Evolutionary conservation across 2,329 filamentous ascomycete species (phyloP), one percentile per base, ranked within the genome.

Genomic region (Neocatenulostroma microsporum): DNA sequence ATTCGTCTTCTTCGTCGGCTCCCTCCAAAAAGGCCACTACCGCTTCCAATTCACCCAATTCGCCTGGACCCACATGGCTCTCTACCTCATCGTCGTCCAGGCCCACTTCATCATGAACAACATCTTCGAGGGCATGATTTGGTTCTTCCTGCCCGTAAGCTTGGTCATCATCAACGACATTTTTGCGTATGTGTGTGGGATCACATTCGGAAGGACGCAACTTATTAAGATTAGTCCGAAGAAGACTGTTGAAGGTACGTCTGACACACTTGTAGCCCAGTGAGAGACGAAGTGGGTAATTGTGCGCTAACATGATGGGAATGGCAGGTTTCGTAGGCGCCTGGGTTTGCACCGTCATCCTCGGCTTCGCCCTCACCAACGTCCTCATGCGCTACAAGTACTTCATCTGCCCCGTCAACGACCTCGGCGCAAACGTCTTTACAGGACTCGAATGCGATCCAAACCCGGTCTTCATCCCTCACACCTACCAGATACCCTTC

Each of bases 41-140:
- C 85, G 82, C 62, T 96, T 98, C 67, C 91, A 98, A 64, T 98
- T 98, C 66, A 94, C 88, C 45, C 91, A 98, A 64, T 98, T 96
- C 56, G 91, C 88, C 36, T 98, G 91, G 91, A 96, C 91, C 11
- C 91, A 98, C 62, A 96, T 98, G 88, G 91, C 93, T 4, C 76
- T 98, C 14, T 96, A 94, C 69, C 73, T 98, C 55, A 95, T 98
- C 54, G 89, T 96, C 25, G 88, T 94, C 5, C 88, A 98, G 64
- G 88, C 91, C 11, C 91, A 98, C 62, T 98, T 98, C 62, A 86
- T 96, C 67, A 96, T 98, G 85, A 98, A 98, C 74, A 98, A 98
- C 64, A 83, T 98, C 48, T 93, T 98, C 53, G 91, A 98, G 67
- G 91, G 91, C 67, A 87, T 98, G 84, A 94, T 98, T 61, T 98